Evolutionary conservation across 106 monocot species (phyloP), one percentile per base, ranked within the genome.

Genomic region (Allium fistulosum): DNA sequence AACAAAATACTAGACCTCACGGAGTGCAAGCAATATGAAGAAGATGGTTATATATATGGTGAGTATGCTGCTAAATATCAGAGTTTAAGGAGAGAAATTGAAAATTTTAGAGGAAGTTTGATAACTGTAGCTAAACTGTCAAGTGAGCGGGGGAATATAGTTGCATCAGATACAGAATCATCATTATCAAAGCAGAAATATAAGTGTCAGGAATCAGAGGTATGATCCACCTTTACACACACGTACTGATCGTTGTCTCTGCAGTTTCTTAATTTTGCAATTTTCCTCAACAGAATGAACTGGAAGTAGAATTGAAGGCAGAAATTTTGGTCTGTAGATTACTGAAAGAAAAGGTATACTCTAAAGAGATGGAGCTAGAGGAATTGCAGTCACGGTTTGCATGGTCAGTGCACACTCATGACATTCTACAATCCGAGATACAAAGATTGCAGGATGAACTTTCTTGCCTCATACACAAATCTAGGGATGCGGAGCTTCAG

Each of bases 401-500:
- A 79, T 83, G 76, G 51, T 88, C 83, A 67, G 45, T 93, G n/a
- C 79, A 81, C 51, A 59, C 22, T 45, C 66, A 72, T 53, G 86
- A 83, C 45, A 50, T 75, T 37, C 70, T 83, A 59, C 71, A 71
- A 72, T 51, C 69, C 61, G 88, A 89, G 65, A 79, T 81, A 37
- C 85, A 83, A 59, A 76, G 72, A 62, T 18, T 83, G 58, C 76
- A 81, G 62, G 89, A 83, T 63, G 83, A 93, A 69, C 61, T 86
- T 73, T 93, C 89, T 47, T 84, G 56, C 78, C 81, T 93, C n/a
- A 79, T 59, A 26, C 83, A 83, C 77, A 78, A 77, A 70, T 68
- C 59, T 53, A 93, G 73, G 59, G 86, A 86, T 37, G 49, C 78
- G 70, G 86, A 93, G 51, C 69, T 80, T 80, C 81, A 89, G 92